Conservation (phyloP, 306 rosid genomes). For the Sicyos baderoa region DNA sequence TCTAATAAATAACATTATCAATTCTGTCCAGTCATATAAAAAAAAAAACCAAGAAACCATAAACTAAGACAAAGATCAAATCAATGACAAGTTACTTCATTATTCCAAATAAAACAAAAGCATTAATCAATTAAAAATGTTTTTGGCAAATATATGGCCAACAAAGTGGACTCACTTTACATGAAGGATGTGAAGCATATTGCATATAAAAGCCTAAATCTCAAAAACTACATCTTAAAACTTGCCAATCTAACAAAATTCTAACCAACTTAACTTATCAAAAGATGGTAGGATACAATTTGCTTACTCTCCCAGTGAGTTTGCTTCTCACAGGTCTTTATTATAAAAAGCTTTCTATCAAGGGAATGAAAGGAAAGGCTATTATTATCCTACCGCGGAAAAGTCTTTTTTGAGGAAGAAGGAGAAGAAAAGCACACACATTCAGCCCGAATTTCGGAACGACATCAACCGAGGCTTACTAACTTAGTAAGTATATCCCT, state of each 20-base stretch:
- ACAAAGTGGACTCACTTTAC: not conserved
- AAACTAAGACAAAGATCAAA: not conserved
- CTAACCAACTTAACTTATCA: not conserved
- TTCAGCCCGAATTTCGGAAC: not conserved
- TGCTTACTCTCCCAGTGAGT: slow-evolving; percentile 14
- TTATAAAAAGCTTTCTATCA: slow-evolving; percentile 10
- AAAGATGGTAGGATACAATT: slow-evolving; percentile 11
- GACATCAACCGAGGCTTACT: slow-evolving; percentile 1
- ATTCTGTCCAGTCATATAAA: too few species aligned
- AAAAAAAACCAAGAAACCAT: not conserved
- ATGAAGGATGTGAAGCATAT: slow-evolving; percentile 8
- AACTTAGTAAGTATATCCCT: slow-evolving; percentile 69
- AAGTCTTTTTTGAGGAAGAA: not conserved
- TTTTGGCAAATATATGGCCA: slow-evolving; percentile 4
- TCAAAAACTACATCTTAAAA: slow-evolving; percentile 1
- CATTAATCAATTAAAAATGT: slow-evolving; percentile 4
- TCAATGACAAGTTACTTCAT: not conserved
- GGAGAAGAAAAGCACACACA: slow-evolving; percentile 5
- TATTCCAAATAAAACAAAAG: not conserved
- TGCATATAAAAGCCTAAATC: slow-evolving; percentile 7
- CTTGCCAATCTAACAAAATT: slow-evolving; percentile 1
- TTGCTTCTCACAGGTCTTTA: slow-evolving; percentile 19
- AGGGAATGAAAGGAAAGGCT: not conserved
- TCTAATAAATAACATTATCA: too few species aligned
- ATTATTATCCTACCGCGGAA: not conserved